Evolutionary conservation across 2,329 filamentous ascomycete species (phyloP).

Genomic region (Clarireedia hainanense): DNA sequence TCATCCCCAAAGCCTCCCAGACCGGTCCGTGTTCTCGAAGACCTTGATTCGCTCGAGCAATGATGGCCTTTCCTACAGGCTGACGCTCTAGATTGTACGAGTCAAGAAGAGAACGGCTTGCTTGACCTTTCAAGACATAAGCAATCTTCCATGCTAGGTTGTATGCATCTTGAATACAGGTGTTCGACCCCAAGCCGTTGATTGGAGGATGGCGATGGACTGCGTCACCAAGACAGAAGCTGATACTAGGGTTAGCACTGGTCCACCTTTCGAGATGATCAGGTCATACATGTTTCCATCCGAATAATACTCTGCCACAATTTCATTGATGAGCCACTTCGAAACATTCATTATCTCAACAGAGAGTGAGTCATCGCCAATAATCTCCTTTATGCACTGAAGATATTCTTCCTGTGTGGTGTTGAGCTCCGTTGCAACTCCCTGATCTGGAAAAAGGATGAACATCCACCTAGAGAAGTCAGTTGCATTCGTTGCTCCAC

Average conservation of each 20-base stretch:
- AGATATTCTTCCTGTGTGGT: constrained; percentile 41
- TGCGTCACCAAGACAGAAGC: constrained; percentile 45
- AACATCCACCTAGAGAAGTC: constrained; percentile 42
- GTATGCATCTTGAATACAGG: constrained; percentile 49
- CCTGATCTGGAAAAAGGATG: constrained; percentile 40
- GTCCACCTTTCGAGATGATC: no score
- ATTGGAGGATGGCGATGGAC: constrained; percentile 50
- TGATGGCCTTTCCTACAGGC: constrained; percentile 36
- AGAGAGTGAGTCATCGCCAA: constrained; percentile 45
- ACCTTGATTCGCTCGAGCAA: constrained; percentile 46
- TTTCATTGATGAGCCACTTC: constrained; percentile 56
- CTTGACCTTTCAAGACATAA: constrained; percentile 36
- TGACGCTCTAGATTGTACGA: constrained; percentile 41
- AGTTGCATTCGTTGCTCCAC: not conserved
- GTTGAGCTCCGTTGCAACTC: constrained; percentile 32
- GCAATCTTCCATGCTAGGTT: constrained; percentile 50
- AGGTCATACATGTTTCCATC: constrained; percentile 25
- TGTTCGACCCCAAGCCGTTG: constrained; percentile 50
- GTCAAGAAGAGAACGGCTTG: constrained; percentile 33
- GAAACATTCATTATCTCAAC: constrained; percentile 45
- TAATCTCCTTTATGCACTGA: constrained; percentile 38
- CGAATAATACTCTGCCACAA: constrained; percentile 46
- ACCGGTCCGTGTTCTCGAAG: constrained; percentile 38
- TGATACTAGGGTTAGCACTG: not conserved
- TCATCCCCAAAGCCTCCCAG: constrained; percentile 39